Percentiles rank a stretch among this genome's conserved stretches.
Evolutionary conservation across 176 grass and related monocot species (phyloP).

Genomic region (Luzula sylvatica): DNA sequence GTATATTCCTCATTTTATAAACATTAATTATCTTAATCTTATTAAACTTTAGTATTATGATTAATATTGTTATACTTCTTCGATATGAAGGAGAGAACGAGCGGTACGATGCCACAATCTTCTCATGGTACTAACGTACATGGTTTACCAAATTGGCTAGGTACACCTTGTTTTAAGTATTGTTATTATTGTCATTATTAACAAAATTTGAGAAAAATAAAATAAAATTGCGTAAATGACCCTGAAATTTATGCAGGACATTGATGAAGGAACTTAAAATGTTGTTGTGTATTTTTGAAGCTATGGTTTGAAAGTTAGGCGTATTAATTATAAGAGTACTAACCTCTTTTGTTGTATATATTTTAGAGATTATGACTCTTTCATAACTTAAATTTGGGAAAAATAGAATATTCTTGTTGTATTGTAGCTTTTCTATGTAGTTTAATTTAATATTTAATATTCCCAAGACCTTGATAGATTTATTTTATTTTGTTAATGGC

Average conservation of each 20-base stretch:
- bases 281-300: not conserved
- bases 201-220: no score
- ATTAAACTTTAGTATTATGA: not conserved
- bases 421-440: not conserved
- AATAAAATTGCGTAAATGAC: no score
- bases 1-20: not conserved
- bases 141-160: conserved; percentile 23
- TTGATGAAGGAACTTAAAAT: not conserved
- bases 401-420: not conserved
- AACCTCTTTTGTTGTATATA: not conserved
- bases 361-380: conserved; percentile 11
- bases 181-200: no score
- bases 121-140: conserved; percentile 16
- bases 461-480: not conserved
- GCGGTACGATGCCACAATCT: conserved; percentile 11
- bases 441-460: not conserved
- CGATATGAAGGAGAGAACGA: conserved; percentile 12
- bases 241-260: conserved; percentile 10
- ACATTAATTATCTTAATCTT: not conserved
- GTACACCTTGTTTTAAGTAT: not conserved
- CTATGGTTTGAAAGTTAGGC: conserved; percentile 16
- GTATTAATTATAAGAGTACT: not conserved
- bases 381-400: not conserved
- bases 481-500: not conserved
- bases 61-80: conserved; percentile 4